Conservation (phyloP, 768 basidiomycete species). For the Lentinula guzmanii region DNA sequence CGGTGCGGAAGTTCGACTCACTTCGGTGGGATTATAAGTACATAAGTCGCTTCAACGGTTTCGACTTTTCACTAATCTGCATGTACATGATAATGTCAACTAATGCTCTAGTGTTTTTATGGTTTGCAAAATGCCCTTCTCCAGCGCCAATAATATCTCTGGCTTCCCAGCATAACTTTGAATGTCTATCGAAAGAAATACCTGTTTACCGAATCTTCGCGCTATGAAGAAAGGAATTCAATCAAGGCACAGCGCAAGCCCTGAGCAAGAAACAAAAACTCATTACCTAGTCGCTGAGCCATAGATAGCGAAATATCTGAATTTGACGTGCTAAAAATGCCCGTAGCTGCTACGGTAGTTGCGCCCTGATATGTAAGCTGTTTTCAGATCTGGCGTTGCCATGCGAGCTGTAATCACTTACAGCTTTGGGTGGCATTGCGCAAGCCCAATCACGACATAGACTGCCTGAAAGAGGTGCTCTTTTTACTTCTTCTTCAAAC, state of each 20-base stretch:
- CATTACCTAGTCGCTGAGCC: constrained; percentile 75
- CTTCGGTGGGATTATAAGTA: too few species aligned
- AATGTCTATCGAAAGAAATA: constrained; percentile 70
- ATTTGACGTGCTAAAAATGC: constrained; percentile 55
- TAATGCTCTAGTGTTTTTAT: constrained; percentile 30
- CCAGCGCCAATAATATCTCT: constrained; percentile 46
- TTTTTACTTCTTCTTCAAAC: constrained; percentile 34
- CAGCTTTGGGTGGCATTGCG: constrained; percentile 59
- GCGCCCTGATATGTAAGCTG: background rate
- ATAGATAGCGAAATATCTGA: constrained; percentile 66
- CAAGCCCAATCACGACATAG: constrained; percentile 78
- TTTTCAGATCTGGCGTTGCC: background rate
- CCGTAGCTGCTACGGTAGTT: constrained; percentile 41
- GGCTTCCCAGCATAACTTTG: constrained; percentile 39
- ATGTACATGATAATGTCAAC: background rate
- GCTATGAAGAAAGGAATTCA: constrained; percentile 32
- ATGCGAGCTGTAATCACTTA: constrained; percentile 17
- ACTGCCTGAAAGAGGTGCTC: constrained; percentile 46
- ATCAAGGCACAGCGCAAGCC: constrained; percentile 12
- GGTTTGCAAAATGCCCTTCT: constrained; percentile 50
- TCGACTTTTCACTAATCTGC: too few species aligned
- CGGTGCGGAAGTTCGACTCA: too few species aligned
- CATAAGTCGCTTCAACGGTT: too few species aligned
- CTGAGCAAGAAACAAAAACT: constrained; percentile 5
- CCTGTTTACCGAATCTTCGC: constrained; percentile 55